Evolutionary conservation across 2,329 filamentous ascomycete genomes (phyloP).

Genomic region (Scedosporium boydii): DNA sequence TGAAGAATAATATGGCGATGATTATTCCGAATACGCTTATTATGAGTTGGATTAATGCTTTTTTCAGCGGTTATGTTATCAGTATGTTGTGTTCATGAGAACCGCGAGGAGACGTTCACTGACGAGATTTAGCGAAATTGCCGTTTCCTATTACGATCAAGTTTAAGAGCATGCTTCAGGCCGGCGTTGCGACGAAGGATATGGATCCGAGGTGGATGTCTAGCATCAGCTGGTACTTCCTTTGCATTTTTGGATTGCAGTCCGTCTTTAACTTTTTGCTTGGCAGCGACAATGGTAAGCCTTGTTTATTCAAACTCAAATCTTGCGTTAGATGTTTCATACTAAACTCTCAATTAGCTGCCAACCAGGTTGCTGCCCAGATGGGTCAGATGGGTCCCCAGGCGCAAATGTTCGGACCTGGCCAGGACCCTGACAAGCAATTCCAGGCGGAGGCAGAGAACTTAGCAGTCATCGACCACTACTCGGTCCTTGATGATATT

Average conservation of each 20-base stretch:
- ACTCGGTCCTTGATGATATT: slow-evolving; percentile 80
- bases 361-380: slow-evolving; percentile 84
- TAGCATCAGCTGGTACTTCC: slow-evolving; percentile 96
- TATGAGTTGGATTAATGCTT: slow-evolving; percentile 99
- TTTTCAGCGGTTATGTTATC: slow-evolving; percentile 97
- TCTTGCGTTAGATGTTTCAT: background rate
- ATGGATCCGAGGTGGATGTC: slow-evolving; percentile 98
- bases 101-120: background rate
- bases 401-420: slow-evolving; percentile 77
- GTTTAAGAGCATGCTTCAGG: slow-evolving; percentile 99
- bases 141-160: slow-evolving; percentile 96
- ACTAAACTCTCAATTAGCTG: slow-evolving; percentile 46
- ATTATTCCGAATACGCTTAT: slow-evolving; percentile 98
- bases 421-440: slow-evolving; percentile 91
- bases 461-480: slow-evolving; percentile 86
- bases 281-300: slow-evolving; percentile 87
- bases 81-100: slow-evolving; percentile 44
- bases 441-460: slow-evolving; percentile 92
- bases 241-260: slow-evolving; percentile 93
- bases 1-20: slow-evolving; percentile 99
- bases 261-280: slow-evolving; percentile 96
- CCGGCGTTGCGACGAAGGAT: slow-evolving; percentile 88
- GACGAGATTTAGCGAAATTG: slow-evolving; percentile 61
- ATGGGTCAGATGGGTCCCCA: slow-evolving; percentile 73
- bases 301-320: background rate